Evolutionary conservation across 148 eudicot species (phyloP), one percentile per base, ranked within the genome.

Genomic region (Polygonum aviculare): DNA sequence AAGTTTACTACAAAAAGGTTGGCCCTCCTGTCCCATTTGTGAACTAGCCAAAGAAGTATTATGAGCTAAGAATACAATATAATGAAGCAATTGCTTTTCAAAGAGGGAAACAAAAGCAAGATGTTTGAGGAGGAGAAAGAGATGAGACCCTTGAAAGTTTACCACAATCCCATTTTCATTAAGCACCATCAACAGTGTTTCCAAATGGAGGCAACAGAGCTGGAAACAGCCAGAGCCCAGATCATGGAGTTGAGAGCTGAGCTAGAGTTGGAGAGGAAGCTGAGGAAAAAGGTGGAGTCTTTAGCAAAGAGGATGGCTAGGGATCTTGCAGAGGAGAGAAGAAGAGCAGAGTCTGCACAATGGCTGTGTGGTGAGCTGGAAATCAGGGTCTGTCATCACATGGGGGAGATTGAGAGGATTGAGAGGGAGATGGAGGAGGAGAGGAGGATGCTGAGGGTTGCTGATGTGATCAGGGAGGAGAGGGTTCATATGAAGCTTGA

Each of bases 381-480:
- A 15, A 80, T 62, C 44, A 81, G 88, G 74, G 49, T 89, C 62
- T 69, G 84, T 7, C 41, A 39, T 3, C 59, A 78, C 19, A 87
- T 82, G 49, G 76, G 78, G 4, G 88, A 85, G 79, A 81, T 84
- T 31, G 69, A 39, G 39, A 74, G 80, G 67, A 80, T 83, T 80
- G 85, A 77, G 84, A 83, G 16, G 60, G 93, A 88, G 55, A 85
- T 89, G 57, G 88, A 86, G 22, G 89, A 88, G 50, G 97, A 91
- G 78, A 80, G 91, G 35, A 88, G 87, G 80, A 91, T 91, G 97
- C 22, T 89, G 60, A 78, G 87, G 12, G 76, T 84, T 79, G 90
- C 97, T 0, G 93, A 91, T 78, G 86, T 91, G 7, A 78, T 91
- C 12, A 80, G 93, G 31, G 97, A 91, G 76, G 93, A 91, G 63